Evolutionary conservation across 768 basidiomycete genomes (phyloP), one percentile per base, ranked within the genome.

Genomic region (Auriscalpium vulgare): DNA sequence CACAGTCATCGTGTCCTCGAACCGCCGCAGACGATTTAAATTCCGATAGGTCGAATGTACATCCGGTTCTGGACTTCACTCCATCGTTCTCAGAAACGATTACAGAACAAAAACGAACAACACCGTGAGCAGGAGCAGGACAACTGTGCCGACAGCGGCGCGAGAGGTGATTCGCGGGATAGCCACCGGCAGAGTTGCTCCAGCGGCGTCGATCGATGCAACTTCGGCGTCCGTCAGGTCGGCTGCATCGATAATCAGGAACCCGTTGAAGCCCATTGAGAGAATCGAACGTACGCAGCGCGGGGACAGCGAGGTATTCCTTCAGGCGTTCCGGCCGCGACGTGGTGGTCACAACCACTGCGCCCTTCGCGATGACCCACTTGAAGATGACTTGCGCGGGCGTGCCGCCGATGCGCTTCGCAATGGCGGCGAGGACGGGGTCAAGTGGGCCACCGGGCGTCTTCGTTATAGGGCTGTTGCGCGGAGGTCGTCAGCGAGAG

Each of bases 331-430:
- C 35, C 14, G 13, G 16, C 16, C 19, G 10, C 23, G 21, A 29
- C 13, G 29, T 50, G 23, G 49, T 50, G 81, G 84, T 85, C 54
- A 84, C 79, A 45, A 84, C 75, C 5, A 80, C 76, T 1, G 69
- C 77, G 17, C 79, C 78, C 65, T 87, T 87, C 14, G 75, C 74
- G 59, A 72, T 75, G 1, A 79, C 78, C 85, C 85, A 87, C 1
- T 75, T 67, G 50, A 86, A 78, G n/a, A 87, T 66, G 34, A 85
- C 78, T 62, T 88, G 86, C 1, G 77, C 78, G 0, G 78, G 71
- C 6, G 75, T 76, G 14, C 77, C 77, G 13, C 75, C 72, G 2
- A 79, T 67, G 11, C 77, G 69, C 37, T 69, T 65, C 2, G 82
- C 82, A 14, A 77, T 76, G 35, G 70, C 71, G 11, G 70, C 61